Evolutionary conservation across 352 stramenopile species (phyloP).

Genomic region (Globisporangium echinulatum): DNA sequence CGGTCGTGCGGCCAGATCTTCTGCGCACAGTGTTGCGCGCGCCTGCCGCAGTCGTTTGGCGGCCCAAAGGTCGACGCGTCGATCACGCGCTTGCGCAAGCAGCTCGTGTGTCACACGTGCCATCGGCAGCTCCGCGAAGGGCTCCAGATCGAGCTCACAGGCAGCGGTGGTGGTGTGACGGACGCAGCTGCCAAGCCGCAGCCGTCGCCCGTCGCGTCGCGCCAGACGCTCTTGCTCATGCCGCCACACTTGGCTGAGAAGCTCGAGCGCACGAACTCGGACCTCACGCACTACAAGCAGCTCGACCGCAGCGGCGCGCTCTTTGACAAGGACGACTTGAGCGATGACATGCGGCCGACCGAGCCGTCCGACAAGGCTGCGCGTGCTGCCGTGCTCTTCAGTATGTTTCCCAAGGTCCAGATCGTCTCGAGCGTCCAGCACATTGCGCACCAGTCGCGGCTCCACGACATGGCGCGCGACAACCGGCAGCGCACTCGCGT

Average conservation of each 20-base stretch:
- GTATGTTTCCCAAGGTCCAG: slow-evolving; percentile 83
- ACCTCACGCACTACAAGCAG: slow-evolving; percentile 52
- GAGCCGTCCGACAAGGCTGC: slow-evolving; percentile 46
- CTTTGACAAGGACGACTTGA: slow-evolving; percentile 80
- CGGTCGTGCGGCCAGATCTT: slow-evolving; percentile 85
- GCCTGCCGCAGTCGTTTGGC: slow-evolving; percentile 73
- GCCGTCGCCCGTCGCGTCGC: slow-evolving; percentile 21
- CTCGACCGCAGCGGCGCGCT: slow-evolving; percentile 52
- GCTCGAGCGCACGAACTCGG: slow-evolving; percentile 51
- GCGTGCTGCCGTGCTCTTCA: slow-evolving; percentile 51
- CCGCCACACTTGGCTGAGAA: slow-evolving; percentile 65
- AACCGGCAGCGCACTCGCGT: slow-evolving; percentile 26
- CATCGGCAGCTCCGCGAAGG: slow-evolving; percentile 78
- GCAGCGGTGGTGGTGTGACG: slow-evolving; percentile 22
- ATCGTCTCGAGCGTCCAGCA: slow-evolving; percentile 79
- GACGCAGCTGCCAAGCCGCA: slow-evolving; percentile 22
- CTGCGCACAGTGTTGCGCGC: slow-evolving; percentile 72
- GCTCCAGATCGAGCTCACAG: slow-evolving; percentile 64
- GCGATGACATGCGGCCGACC: slow-evolving; percentile 46
- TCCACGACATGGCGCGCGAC: slow-evolving; percentile 43
- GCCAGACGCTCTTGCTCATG: slow-evolving; percentile 66
- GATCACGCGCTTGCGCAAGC: slow-evolving; percentile 67
- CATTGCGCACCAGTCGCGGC: slow-evolving; percentile 58
- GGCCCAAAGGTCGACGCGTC: slow-evolving; percentile 71
- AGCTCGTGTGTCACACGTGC: slow-evolving; percentile 82